These are phyloP conservation scores for Cadophora luteo-olivacea DNA, from an alignment of 2,329 filamentous ascomycete species.

Conservation along the genomic window DNA sequence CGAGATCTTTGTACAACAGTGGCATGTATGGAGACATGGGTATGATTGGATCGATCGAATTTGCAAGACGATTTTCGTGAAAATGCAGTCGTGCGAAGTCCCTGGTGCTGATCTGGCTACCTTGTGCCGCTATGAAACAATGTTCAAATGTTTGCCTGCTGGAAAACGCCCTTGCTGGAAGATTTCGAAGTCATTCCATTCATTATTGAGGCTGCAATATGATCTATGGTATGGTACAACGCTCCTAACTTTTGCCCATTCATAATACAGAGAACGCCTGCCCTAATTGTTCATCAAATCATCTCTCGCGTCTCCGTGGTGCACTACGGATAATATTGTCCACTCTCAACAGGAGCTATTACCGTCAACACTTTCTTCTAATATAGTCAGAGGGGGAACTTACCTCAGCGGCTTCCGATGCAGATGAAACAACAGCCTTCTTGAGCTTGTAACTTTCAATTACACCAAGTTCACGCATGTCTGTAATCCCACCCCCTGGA, in stretches of 20 bases:
- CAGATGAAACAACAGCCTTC: slow-evolving; percentile 94
- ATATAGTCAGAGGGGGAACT: slow-evolving; percentile 45
- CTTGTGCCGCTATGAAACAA: slow-evolving; percentile 6
- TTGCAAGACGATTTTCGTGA: background rate
- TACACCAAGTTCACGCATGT: slow-evolving; percentile 95
- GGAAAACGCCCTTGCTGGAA: slow-evolving; percentile 1
- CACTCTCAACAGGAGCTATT: slow-evolving; percentile 83
- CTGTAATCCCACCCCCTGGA: slow-evolving; percentile 88
- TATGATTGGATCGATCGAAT: background rate
- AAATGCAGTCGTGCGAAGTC: background rate
- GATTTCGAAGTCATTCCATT: slow-evolving; percentile 36
- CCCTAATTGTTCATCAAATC: slow-evolving; percentile 51
- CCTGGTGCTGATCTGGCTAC: slow-evolving; percentile 19
- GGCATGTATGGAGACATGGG: background rate
- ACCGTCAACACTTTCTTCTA: slow-evolving; percentile 42
- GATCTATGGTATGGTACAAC: slow-evolving; percentile 47
- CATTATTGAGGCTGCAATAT: slow-evolving; percentile 43
- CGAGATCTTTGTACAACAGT: background rate
- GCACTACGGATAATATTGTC: slow-evolving; percentile 98
- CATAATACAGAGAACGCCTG: slow-evolving; percentile 42
- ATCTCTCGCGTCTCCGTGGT: slow-evolving; percentile 80
- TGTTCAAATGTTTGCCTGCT: slow-evolving; percentile 10
- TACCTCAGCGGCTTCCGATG: slow-evolving; percentile 95
- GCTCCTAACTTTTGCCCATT: slow-evolving; percentile 35
- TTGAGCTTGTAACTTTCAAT: slow-evolving; percentile 99